phyloP scores from a whole-genome alignment of 164 flowering plant species.

The Santalum album region DNA sequence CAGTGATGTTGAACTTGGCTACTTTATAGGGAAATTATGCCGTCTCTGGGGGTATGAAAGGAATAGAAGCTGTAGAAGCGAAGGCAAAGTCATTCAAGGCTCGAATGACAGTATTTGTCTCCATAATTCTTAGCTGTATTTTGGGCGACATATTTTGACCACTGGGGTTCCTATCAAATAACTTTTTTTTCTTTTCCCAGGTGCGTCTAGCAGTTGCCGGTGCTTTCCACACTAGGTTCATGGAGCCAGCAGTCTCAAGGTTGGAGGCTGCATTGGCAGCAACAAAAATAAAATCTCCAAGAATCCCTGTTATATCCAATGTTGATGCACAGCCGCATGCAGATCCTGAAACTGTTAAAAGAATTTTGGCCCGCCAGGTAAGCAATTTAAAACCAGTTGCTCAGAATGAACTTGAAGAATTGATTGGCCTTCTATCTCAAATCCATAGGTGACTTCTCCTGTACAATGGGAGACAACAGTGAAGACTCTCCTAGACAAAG shows the following conservation, averaged over 20 bases:
- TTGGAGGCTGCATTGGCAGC: slow-evolving; percentile 85
- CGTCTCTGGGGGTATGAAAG: slow-evolving; percentile 92
- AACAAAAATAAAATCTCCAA: slow-evolving; percentile 72
- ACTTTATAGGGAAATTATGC: slow-evolving; percentile 84
- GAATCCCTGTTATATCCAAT: slow-evolving; percentile 95
- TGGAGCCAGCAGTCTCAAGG: slow-evolving; percentile 96
- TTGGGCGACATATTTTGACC: not conserved
- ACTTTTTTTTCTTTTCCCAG: slow-evolving; percentile 22
- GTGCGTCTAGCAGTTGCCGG: slow-evolving; percentile 99
- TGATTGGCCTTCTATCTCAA: not conserved
- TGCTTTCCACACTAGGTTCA: slow-evolving; percentile 94
- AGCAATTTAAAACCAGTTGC: not conserved
- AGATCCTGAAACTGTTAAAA: slow-evolving; percentile 80
- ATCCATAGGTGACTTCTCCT: slow-evolving; percentile 77
- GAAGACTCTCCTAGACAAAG: slow-evolving; percentile 67
- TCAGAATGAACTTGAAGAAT: not conserved
- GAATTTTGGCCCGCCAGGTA: slow-evolving; percentile 89
- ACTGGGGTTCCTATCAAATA: not conserved
- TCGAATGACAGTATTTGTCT: slow-evolving; percentile 75
- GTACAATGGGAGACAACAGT: slow-evolving; percentile 96
- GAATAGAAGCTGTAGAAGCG: slow-evolving; percentile 90
- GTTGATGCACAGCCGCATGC: slow-evolving; percentile 96
- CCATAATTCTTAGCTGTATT: not conserved
- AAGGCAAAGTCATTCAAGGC: slow-evolving; percentile 97
- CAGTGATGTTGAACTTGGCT: not conserved